Conservation (phyloP, 306 rosid genomes). For the Crotalaria pallida region DNA sequence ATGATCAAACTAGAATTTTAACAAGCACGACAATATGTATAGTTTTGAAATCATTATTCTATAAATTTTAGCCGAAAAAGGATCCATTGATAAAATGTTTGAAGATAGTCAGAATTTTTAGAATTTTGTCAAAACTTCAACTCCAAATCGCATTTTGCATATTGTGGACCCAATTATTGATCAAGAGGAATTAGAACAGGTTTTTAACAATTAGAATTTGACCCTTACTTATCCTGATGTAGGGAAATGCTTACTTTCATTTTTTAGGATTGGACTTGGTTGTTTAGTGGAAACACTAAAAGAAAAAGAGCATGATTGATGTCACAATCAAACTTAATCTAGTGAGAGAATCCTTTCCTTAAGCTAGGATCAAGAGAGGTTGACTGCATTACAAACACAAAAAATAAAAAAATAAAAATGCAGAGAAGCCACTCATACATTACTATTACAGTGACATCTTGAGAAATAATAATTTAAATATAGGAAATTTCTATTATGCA, state of each 20-base stretch:
- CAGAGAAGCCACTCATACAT: too few species aligned
- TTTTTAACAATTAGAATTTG: neutral
- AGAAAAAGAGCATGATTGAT: constrained; percentile 7
- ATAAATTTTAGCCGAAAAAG: too few species aligned
- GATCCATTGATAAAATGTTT: neutral
- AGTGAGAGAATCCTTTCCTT: neutral
- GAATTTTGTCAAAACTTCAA: neutral
- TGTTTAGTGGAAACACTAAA: neutral
- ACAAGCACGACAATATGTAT: too few species aligned
- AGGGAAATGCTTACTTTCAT: neutral
- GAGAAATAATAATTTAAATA: too few species aligned
- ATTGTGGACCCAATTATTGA: neutral
- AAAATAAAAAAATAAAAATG: too few species aligned
- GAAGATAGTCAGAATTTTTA: neutral
- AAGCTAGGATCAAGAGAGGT: neutral
- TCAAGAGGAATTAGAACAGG: neutral
- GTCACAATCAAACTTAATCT: neutral
- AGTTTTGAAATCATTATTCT: too few species aligned
- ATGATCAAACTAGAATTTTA: too few species aligned
- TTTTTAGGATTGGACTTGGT: neutral
- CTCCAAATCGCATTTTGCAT: neutral
- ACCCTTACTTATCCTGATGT: neutral
- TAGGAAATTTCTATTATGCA: too few species aligned
- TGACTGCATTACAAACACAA: neutral
- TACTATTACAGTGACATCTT: too few species aligned